These are phyloP conservation scores for Gardenia jasminoides DNA, from an alignment of 257 asterid species.

Conservation along the genomic window DNA sequence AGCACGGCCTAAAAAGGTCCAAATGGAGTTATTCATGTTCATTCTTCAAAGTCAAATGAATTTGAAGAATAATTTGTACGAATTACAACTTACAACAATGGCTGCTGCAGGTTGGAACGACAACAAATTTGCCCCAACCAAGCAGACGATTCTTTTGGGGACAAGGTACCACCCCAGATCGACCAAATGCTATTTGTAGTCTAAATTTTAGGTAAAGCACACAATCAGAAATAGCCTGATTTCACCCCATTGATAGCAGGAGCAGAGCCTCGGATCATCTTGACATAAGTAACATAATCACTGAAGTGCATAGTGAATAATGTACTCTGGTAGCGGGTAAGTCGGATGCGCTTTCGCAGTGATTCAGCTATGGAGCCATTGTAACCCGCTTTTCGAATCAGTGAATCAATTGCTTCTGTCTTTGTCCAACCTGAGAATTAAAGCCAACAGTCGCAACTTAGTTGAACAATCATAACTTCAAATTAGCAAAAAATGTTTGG, in stretches of 20 bases:
- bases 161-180: slow-evolving; percentile 25
- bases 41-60: slow-evolving; percentile 22
- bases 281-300: slow-evolving; percentile 72
- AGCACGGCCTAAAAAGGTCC: neutral
- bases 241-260: slow-evolving; percentile 69
- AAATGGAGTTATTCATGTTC: neutral
- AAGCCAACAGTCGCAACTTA: neutral
- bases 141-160: neutral
- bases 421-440: slow-evolving; percentile 66
- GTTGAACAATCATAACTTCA: neutral
- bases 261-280: slow-evolving; percentile 72
- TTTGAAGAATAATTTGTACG: slow-evolving; percentile 16
- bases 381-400: slow-evolving; percentile 81
- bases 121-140: slow-evolving; percentile 16
- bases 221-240: slow-evolving; percentile 36
- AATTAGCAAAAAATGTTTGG: neutral
- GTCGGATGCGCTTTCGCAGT: slow-evolving; percentile 49
- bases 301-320: slow-evolving; percentile 70
- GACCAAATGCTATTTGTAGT: slow-evolving; percentile 26
- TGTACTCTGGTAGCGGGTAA: slow-evolving; percentile 91
- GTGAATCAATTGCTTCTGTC: slow-evolving; percentile 74
- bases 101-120: slow-evolving; percentile 6
- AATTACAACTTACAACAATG: slow-evolving; percentile 14
- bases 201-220: slow-evolving; percentile 22
- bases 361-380: slow-evolving; percentile 57